phyloP scores from a whole-genome alignment of 805 yeast genomes.

The Tetrapisispora pingtungensis region DNA sequence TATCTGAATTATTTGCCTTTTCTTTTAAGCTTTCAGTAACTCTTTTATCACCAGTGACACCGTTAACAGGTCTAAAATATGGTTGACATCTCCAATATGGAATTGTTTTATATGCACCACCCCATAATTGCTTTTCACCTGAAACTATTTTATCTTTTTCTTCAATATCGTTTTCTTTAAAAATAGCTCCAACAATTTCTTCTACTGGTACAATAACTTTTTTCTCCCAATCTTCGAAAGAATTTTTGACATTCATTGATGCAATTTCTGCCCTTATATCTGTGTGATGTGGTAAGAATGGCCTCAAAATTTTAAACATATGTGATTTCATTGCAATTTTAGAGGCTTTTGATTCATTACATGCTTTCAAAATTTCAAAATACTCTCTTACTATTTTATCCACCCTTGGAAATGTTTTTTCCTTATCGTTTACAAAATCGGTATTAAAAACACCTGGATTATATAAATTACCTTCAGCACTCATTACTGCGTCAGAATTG shows the following conservation, averaged over 20 bases:
- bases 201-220: constrained; percentile 58
- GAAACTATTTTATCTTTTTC: constrained; percentile 44
- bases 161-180: constrained; percentile 39
- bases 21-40: constrained; percentile 19
- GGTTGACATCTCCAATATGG: constrained; percentile 98
- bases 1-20: constrained; percentile 3
- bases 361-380: constrained; percentile 61
- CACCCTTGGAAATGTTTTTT: constrained; percentile 72
- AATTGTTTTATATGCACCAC: constrained; percentile 66
- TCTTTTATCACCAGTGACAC: constrained; percentile 45
- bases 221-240: constrained; percentile 41
- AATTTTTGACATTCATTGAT: constrained; percentile 33
- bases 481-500: constrained; percentile 86
- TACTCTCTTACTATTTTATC: constrained; percentile 79
- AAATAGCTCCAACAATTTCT: constrained; percentile 47
- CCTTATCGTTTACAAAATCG: constrained; percentile 35
- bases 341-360: constrained; percentile 47
- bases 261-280: constrained; percentile 73
- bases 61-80: constrained; percentile 81
- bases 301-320: constrained; percentile 73
- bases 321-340: constrained; percentile 83
- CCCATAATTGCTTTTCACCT: constrained; percentile 59
- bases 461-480: constrained; percentile 90
- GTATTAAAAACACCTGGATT: constrained; percentile 79
- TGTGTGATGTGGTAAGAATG: constrained; percentile 67